phyloP scores from a whole-genome alignment of 2,329 filamentous ascomycete genomes.

The Venturia aucupariae region DNA sequence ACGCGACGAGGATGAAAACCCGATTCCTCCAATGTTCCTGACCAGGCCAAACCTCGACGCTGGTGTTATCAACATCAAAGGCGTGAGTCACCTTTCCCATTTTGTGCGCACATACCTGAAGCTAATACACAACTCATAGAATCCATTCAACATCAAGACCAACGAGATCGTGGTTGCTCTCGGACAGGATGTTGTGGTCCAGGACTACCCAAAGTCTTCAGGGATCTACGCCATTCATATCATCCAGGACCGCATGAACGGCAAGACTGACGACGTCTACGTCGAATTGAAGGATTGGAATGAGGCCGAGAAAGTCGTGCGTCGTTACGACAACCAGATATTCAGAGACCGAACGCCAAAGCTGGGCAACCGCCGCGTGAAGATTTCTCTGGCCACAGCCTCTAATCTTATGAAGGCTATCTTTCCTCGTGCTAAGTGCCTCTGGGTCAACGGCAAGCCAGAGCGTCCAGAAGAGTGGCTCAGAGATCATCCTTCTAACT shows the following conservation, averaged over 20 bases:
- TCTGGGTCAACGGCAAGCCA: slow-evolving; percentile 34
- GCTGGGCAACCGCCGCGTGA: slow-evolving; percentile 8
- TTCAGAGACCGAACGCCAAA: not conserved
- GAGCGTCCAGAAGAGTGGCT: slow-evolving; percentile 24
- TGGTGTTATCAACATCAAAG: slow-evolving; percentile 22
- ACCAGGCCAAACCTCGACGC: not conserved
- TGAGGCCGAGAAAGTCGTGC: not conserved
- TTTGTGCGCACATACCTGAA: not conserved
- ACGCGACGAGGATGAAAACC: slow-evolving; percentile 8
- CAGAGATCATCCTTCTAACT: slow-evolving; percentile 35
- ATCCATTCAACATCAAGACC: slow-evolving; percentile 1
- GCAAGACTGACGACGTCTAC: slow-evolving; percentile 11
- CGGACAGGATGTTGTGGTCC: not conserved
- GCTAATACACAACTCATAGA: not conserved
- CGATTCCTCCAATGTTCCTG: slow-evolving; percentile 4
- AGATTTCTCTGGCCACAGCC: slow-evolving; percentile 39
- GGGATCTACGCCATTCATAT: slow-evolving; percentile 15
- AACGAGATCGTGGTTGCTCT: slow-evolving; percentile 12
- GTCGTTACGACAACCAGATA: not conserved
- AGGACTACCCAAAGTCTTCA: slow-evolving; percentile 7
- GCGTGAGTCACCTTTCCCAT: slow-evolving; percentile 18
- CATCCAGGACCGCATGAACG: slow-evolving; percentile 13
- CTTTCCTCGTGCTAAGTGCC: slow-evolving; percentile 43
- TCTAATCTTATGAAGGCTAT: slow-evolving; percentile 41
- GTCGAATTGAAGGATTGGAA: slow-evolving; percentile 8